These are phyloP conservation scores for Termitomyces eurrhizus DNA, from an alignment of 768 basidiomycete species.

Conservation along the genomic window DNA sequence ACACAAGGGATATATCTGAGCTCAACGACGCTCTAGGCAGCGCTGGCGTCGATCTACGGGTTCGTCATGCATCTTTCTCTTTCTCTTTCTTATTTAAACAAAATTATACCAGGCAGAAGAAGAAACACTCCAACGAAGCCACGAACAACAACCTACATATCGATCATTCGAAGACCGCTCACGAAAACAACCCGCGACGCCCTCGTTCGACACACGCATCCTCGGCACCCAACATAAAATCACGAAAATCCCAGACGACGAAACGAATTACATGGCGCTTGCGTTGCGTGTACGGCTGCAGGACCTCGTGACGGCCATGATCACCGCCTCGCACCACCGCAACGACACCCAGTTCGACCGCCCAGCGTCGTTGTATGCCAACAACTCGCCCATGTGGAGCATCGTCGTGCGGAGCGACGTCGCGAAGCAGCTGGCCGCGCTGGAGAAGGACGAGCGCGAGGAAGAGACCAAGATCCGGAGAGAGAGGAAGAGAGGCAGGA, in stretches of 20 bases:
- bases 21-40: conserved; percentile 83
- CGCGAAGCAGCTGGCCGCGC: conserved; percentile 66
- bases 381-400: conserved; percentile 79
- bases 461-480: conserved; percentile 74
- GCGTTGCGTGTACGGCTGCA: conserved; percentile 74
- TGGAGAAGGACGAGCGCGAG: conserved; percentile 80
- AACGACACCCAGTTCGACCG: conserved; percentile 68
- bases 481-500: conserved; percentile 76
- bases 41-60: conserved; percentile 83
- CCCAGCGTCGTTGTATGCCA: conserved; percentile 60
- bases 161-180: conserved; percentile 75
- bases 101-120: conserved; percentile 69
- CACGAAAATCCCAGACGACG: conserved; percentile 61
- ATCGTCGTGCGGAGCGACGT: conserved; percentile 75
- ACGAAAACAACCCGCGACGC: conserved; percentile 67
- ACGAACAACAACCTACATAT: conserved; percentile 59
- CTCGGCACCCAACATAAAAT: conserved; percentile 67
- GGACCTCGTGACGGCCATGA: conserved; percentile 64
- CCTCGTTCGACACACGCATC: conserved; percentile 65
- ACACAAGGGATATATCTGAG: conserved; percentile 71
- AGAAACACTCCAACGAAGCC: conserved; percentile 67
- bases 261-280: conserved; percentile 74
- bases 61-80: conserved; percentile 24
- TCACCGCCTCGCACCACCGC: conserved; percentile 64
- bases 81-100: not conserved